Base-by-base conservation (phyloP, 108 stramenopile genomes). In the Epithemia pelagica region DNA sequence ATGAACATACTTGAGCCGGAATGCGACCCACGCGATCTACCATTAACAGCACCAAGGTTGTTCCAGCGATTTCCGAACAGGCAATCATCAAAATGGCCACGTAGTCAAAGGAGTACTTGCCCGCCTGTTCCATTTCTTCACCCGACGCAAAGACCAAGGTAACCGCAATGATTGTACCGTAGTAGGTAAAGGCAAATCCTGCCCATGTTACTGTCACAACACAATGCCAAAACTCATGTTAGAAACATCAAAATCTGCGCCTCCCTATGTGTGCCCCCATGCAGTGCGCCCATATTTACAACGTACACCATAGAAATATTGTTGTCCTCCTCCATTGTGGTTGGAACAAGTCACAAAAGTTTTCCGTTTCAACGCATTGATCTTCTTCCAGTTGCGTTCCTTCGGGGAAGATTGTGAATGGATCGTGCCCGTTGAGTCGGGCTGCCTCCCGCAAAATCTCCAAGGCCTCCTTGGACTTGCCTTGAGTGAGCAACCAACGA, bases 1-100 rank as follows among this genome's bases (percentile, higher is more conserved):
- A 46, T 10, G 37, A 46, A 46, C 37, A 46, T 10, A 46, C 37
- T 46, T 46, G 37, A 5, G 37, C 37, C 5, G 37, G 37, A 46
- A 46, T 46, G 37, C 37, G 37, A 15, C 37, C 37, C 5, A 46
- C 37, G 31, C 19, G 28, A 59, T 26, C 75, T 72, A 68, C 64
- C 61, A 33, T 29, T 37, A 24, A 28, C 67, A 25, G 56, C 7
- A 58, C 53, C 25, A 24, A 66, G 20, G 86, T 72, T 37, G 84
- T 77, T 22, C 85, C 90, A 18, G 74, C 52, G 28, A 81, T 27
- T 69, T 91, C 90, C 26, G 87, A 86, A 0, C 80, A 80, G 22
- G 78, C 74, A 52, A 78, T 61, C 32, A 79, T 61, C 32, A 77
- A 74, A 61, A 79, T 82, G 20, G 78, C 74, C 27, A 28, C 32